Base-by-base conservation (phyloP, 108 stramenopile species). In the Nitzschia sp. region DNA sequence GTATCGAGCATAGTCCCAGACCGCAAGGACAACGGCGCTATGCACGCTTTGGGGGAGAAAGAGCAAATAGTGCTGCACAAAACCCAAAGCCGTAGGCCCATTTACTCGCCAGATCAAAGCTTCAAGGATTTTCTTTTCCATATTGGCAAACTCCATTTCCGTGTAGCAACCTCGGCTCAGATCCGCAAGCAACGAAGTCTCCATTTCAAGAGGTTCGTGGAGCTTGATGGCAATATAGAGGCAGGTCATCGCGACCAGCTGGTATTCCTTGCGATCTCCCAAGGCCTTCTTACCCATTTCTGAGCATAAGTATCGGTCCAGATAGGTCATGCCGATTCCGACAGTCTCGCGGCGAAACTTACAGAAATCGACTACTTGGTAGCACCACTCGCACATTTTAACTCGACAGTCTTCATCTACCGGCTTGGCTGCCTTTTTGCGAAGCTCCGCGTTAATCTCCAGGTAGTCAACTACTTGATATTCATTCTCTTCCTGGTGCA, bases 221-320 rank as follows among this genome's bases (percentile, higher is more conserved):
- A 93, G n/a, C 56, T 93, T 93, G 61, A 93, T 88, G 36, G 92
- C 85, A 25, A 90, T 69, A 67, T 87, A 93, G 16, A 93, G 66
- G 34, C 60, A 72, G 11, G 89, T 90, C 87, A 93, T 90, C 58
- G 89, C 85, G 23, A 87, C 87, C 16, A 93, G 71, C 58, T 93
- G 92, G 50, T 85, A 93, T 25, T 86, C 77, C 66, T 87, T 89
- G 30, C 80, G 80, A 58, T 81, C 76, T 33, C 72, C 45, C 35
- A 89, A 38, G 9, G 84, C 73, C 22, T 71, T 47, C 48, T 62
- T 68, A 27, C 83, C 80, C 68, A 76, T 64, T 21, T 50, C 41
- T 9, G 81, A 66, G 46, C 80, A 68, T 27, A 84, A 45, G 60
- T 78, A 79, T 57, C 88, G 72, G 50, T 82, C 82, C 31, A 93